A percentile compares a stretch with the other conserved stretches of the same genome.
Evolutionary conservation across 169 alveolate genomes (phyloP).

Genomic region (Miamiensis avidus): DNA sequence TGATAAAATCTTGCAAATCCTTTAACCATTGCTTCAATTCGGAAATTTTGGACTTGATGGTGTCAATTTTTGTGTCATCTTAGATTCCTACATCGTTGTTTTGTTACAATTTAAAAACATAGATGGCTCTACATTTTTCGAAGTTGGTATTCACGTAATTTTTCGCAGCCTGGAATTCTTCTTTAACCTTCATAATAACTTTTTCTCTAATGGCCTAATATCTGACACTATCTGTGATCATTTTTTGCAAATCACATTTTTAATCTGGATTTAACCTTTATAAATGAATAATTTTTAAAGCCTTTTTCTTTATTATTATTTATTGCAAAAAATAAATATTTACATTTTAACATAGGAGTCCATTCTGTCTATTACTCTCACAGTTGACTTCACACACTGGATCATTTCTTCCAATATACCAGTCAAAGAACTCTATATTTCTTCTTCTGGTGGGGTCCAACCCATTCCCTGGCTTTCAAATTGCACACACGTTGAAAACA

Average conservation of each 20-base stretch:
- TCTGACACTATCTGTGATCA: background rate
- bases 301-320: too few species aligned
- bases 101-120: background rate
- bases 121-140: background rate
- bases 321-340: too few species aligned
- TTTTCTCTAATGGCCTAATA: background rate
- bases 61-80: background rate
- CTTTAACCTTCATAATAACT: background rate
- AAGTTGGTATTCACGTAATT: background rate
- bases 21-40: background rate
- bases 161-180: background rate
- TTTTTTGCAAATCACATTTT: background rate
- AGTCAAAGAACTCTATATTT: background rate
- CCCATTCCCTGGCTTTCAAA: background rate
- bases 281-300: too few species aligned
- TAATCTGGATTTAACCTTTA: background rate
- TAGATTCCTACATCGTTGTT: background rate
- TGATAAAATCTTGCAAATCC: background rate
- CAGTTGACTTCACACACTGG: background rate
- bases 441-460: background rate
- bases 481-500: background rate
- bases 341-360: background rate
- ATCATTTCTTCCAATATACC: background rate
- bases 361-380: background rate
- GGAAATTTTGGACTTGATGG: background rate